phyloP scores from a whole-genome alignment of 2,329 filamentous ascomycete genomes.

The Lachnellula occidentalis region DNA sequence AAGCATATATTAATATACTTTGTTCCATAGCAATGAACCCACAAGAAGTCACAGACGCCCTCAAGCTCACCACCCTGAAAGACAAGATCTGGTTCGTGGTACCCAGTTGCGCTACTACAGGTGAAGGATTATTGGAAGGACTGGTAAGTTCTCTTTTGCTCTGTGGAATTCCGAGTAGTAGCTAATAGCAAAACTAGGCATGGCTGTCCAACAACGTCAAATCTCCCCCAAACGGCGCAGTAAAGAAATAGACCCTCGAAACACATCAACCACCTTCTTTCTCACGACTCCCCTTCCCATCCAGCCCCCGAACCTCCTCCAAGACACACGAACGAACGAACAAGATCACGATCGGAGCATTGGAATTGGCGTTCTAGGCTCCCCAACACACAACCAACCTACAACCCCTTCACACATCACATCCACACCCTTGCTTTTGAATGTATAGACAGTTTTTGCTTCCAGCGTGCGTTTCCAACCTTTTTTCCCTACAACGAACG shows the following conservation, averaged over 20 bases:
- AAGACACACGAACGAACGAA: no score
- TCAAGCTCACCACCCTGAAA: slow-evolving; percentile 71
- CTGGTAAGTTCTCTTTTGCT: slow-evolving; percentile 44
- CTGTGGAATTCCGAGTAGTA: neutral
- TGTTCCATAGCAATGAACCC: slow-evolving; percentile 64
- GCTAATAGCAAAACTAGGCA: slow-evolving; percentile 36
- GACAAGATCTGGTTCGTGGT: slow-evolving; percentile 83
- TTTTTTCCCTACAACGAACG: neutral
- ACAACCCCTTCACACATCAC: no score
- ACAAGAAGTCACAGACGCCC: slow-evolving; percentile 70
- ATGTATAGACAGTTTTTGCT: neutral
- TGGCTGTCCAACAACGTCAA: slow-evolving; percentile 86
- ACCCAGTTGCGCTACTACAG: slow-evolving; percentile 75
- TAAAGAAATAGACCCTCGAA: slow-evolving; percentile 19
- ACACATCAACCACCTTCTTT: neutral
- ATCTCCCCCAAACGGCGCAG: slow-evolving; percentile 39
- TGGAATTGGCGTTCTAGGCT: no score
- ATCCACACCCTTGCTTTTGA: no score
- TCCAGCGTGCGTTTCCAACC: neutral
- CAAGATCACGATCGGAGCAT: no score
- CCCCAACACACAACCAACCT: neutral
- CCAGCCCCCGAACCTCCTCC: no score
- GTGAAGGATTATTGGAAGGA: slow-evolving; percentile 76
- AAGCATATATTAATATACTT: slow-evolving; percentile 5
- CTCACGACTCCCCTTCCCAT: neutral